Conservation (phyloP, 2,329 filamentous ascomycete genomes). For the Curvularia hawaiiensis region DNA sequence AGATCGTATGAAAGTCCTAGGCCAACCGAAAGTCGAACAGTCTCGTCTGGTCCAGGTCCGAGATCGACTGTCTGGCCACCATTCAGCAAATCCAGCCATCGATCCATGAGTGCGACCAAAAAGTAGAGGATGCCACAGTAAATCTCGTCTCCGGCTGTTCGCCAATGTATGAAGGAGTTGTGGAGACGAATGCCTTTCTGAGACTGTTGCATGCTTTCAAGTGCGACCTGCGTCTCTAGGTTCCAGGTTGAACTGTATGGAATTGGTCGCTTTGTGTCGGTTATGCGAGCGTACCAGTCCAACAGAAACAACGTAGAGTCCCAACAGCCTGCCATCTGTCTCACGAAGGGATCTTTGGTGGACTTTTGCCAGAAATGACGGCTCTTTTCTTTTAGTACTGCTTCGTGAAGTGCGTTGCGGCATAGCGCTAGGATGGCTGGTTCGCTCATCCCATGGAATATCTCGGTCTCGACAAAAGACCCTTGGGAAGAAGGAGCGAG, state of each 20-base stretch:
- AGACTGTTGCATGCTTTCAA: conserved; percentile 58
- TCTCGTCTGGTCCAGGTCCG: conserved; percentile 4
- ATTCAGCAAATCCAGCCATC: conserved; percentile 58
- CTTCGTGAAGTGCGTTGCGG: conserved; percentile 52
- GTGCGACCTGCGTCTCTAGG: conserved; percentile 60
- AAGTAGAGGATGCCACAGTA: conserved; percentile 62
- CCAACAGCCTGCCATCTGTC: conserved; percentile 58
- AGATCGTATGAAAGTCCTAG: neutral
- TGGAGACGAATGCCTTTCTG: conserved; percentile 62
- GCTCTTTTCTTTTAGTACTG: conserved; percentile 53
- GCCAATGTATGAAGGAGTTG: conserved; percentile 63
- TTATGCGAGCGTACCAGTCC: conserved; percentile 58
- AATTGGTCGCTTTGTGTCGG: conserved; percentile 56
- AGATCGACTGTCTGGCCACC: conserved; percentile 51
- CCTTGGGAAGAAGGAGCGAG: conserved; percentile 35
- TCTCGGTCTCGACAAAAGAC: conserved; percentile 39
- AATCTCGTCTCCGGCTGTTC: conserved; percentile 61
- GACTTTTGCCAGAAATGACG: conserved; percentile 52
- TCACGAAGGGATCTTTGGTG: conserved; percentile 54
- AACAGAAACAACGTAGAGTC: conserved; percentile 60
- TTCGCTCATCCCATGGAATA: conserved; percentile 54
- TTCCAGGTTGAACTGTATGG: conserved; percentile 64
- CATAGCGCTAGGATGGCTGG: conserved; percentile 56
- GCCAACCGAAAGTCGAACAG: neutral
- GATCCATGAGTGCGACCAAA: conserved; percentile 60